Evolutionary conservation across 2,329 filamentous ascomycete species (phyloP).

Genomic region (Ceratocystiopsis sp.): DNA sequence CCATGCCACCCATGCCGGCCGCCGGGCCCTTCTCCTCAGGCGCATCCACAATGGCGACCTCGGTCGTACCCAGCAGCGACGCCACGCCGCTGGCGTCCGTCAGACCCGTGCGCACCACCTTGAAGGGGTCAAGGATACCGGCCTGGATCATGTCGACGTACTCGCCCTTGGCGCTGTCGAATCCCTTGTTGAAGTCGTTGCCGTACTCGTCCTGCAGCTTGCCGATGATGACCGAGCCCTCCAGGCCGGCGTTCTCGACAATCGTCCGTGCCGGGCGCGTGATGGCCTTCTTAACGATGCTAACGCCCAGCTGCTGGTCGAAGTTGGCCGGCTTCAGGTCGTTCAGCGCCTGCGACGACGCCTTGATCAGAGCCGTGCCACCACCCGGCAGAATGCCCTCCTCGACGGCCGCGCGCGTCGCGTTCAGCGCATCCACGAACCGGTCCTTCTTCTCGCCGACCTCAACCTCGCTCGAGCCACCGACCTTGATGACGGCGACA

Average conservation of each 20-base stretch:
- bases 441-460: conserved; percentile 99
- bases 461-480: conserved; percentile 93
- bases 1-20: conserved; percentile 38
- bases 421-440: conserved; percentile 95
- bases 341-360: conserved; percentile 71
- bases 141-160: conserved; percentile 97
- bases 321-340: conserved; percentile 85
- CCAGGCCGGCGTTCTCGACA: conserved; percentile 91
- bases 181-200: conserved; percentile 93
- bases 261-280: conserved; percentile 88
- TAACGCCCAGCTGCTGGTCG: conserved; percentile 96
- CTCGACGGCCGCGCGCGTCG: conserved; percentile 94
- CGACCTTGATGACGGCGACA: conserved; percentile 98
- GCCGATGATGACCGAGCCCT: conserved; percentile 91
- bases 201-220: conserved; percentile 94
- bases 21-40: conserved; percentile 74
- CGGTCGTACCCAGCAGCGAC: conserved; percentile 90
- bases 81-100: conserved; percentile 92
- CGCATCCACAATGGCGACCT: conserved; percentile 94
- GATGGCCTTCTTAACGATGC: conserved; percentile 95
- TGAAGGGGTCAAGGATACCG: conserved; percentile 97
- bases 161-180: conserved; percentile 90
- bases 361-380: conserved; percentile 96
- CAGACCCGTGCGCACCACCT: conserved; percentile 94
- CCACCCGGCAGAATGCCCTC: conserved; percentile 97